Percentiles rank a stretch among this genome's conserved stretches.
These are phyloP conservation scores for Simplicillium sp. DNA, from an alignment of 2,329 filamentous ascomycete genomes.

Conservation along the genomic window DNA sequence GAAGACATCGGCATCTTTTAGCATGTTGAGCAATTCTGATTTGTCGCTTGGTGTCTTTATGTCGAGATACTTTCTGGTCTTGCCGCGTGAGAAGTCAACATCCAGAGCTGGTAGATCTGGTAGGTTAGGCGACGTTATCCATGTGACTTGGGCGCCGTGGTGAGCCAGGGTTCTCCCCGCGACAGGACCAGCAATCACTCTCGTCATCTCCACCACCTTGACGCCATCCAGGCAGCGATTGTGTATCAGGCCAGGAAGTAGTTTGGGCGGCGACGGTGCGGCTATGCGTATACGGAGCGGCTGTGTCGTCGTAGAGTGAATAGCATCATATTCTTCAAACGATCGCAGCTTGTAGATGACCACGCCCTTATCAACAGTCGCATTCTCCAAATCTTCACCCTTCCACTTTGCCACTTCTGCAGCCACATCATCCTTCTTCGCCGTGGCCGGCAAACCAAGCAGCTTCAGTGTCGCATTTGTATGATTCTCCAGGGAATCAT, in stretches of 20 bases:
- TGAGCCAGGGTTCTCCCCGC: constrained; percentile 59
- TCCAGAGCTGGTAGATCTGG: constrained; percentile 58
- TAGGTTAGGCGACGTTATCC: constrained; percentile 54
- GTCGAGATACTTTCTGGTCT: constrained; percentile 53
- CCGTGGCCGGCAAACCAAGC: constrained; percentile 23
- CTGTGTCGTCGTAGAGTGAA: constrained; percentile 6
- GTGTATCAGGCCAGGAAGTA: neutral
- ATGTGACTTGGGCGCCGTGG: constrained; percentile 62
- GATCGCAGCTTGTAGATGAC: constrained; percentile 41
- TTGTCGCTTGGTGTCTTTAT: constrained; percentile 41
- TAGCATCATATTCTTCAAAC: constrained; percentile 39
- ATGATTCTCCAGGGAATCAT: constrained; percentile 45
- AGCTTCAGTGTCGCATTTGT: constrained; percentile 30
- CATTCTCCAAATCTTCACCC: constrained; percentile 36
- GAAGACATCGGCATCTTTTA: constrained; percentile 52
- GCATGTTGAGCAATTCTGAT: constrained; percentile 41
- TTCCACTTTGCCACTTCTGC: constrained; percentile 27
- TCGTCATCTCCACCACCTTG: constrained; percentile 61
- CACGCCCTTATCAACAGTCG: constrained; percentile 24
- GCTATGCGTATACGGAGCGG: neutral
- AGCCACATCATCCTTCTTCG: constrained; percentile 27
- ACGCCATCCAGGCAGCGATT: constrained; percentile 42
- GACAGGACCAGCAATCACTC: constrained; percentile 62
- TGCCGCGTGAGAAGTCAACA: constrained; percentile 57
- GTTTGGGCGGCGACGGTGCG: neutral